Conservation (phyloP, 257 asterid genomes). For the Ocimum tenuiflorum region DNA sequence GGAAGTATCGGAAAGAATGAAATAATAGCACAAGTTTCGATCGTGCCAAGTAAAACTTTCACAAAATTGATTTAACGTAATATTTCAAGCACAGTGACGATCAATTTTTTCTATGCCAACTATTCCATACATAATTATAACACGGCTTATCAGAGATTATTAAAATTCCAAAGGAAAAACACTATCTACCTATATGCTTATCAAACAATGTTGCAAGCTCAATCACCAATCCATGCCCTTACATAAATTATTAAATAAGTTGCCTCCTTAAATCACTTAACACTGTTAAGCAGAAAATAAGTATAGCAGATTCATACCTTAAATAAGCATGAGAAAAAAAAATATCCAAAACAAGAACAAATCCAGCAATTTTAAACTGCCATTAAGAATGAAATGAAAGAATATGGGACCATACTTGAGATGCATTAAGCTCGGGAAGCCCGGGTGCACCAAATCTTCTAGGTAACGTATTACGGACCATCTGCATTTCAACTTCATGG, state of each 20-base stretch:
- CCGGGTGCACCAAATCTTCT: constrained; percentile 98
- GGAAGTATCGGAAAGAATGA: neutral
- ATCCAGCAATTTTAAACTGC: neutral
- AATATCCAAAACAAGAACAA: neutral
- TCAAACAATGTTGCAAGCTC: neutral
- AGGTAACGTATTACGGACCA: constrained; percentile 90
- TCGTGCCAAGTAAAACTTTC: too few species aligned
- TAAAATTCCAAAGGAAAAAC: neutral
- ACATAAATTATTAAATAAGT: too few species aligned
- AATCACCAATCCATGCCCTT: neutral
- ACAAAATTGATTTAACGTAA: too few species aligned
- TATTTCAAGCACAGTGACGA: neutral
- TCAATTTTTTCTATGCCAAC: neutral
- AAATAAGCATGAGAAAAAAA: constrained; percentile 4
- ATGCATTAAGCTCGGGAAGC: constrained; percentile 96
- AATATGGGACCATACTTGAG: constrained; percentile 57
- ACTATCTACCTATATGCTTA: neutral
- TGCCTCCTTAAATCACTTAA: neutral
- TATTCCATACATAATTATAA: neutral
- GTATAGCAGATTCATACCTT: neutral
- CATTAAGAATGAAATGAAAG: neutral
- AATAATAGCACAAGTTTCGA: neutral
- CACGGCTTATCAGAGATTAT: neutral
- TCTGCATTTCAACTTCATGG: constrained; percentile 98
- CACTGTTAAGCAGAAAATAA: neutral